Conservation (phyloP, 345 rosid genomes). For the Rhodomyrtus tomentosa region DNA sequence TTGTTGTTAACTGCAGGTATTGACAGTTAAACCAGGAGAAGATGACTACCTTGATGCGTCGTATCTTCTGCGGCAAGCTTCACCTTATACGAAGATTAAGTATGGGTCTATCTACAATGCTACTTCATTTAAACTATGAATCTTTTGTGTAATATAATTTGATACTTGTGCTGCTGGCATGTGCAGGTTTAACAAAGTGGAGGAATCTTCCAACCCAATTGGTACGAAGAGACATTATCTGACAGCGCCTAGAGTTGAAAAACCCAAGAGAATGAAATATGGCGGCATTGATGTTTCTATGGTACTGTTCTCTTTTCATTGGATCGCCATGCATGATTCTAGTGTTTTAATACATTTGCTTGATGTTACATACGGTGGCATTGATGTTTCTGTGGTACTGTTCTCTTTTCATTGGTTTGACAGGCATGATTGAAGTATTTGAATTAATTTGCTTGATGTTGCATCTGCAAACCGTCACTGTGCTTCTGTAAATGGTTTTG, state of each 20-base stretch:
- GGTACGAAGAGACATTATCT: conserved; percentile 50
- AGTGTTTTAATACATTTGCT: neutral
- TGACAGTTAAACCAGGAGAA: conserved; percentile 75
- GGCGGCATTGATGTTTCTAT: neutral
- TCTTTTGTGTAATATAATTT: neutral
- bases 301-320: neutral
- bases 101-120: conserved; percentile 5
- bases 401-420: neutral
- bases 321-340: neutral
- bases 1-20: conserved; percentile 33
- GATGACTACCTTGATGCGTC: conserved; percentile 71
- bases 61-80: conserved; percentile 67
- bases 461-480: neutral
- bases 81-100: conserved; percentile 87
- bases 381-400: neutral
- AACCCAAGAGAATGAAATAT: conserved; percentile 46
- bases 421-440: neutral
- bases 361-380: neutral
- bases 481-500: neutral
- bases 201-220: conserved; percentile 20
- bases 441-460: neutral
- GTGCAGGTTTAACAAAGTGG: conserved; percentile 53
- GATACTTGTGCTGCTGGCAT: neutral
- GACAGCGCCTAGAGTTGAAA: conserved; percentile 27
- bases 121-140: neutral